Evolutionary conservation across 805 yeast genomes (phyloP).

Genomic region (Candida sonorensis): DNA sequence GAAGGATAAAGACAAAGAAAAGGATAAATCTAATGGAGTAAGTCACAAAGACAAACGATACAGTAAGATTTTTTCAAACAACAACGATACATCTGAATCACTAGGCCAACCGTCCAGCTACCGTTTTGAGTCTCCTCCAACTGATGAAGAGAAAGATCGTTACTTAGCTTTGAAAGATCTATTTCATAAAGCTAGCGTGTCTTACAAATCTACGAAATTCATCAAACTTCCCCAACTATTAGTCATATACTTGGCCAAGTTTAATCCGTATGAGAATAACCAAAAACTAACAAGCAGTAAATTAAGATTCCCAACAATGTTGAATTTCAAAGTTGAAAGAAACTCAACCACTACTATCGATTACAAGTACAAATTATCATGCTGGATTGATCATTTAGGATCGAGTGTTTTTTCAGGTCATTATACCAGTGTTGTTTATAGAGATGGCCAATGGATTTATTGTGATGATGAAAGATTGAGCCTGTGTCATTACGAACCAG

Average conservation of each 20-base stretch:
- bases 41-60: too few species aligned
- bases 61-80: too few species aligned
- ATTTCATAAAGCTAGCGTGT: constrained; percentile 21
- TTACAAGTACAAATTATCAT: constrained; percentile 46
- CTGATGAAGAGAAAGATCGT: constrained; percentile 17
- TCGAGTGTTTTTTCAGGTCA: constrained; percentile 62
- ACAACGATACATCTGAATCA: too few species aligned
- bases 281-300: constrained; percentile 20
- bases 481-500: constrained; percentile 25
- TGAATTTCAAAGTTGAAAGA: constrained; percentile 36
- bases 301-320: constrained; percentile 17
- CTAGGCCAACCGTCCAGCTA: too few species aligned
- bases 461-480: constrained; percentile 67
- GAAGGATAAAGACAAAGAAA: constrained; percentile 9
- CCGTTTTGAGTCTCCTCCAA: too few species aligned
- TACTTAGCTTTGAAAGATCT: constrained; percentile 13
- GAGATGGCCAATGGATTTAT: constrained; percentile 50
- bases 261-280: constrained; percentile 24
- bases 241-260: constrained; percentile 27
- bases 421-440: constrained; percentile 60
- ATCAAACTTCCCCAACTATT: constrained; percentile 29
- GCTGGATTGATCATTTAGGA: constrained; percentile 68
- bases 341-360: constrained; percentile 18
- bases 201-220: constrained; percentile 24
- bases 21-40: constrained; percentile 1